phyloP scores from a whole-genome alignment of 495 filamentous ascomycete species.

The Oleoguttula mirabilis region DNA sequence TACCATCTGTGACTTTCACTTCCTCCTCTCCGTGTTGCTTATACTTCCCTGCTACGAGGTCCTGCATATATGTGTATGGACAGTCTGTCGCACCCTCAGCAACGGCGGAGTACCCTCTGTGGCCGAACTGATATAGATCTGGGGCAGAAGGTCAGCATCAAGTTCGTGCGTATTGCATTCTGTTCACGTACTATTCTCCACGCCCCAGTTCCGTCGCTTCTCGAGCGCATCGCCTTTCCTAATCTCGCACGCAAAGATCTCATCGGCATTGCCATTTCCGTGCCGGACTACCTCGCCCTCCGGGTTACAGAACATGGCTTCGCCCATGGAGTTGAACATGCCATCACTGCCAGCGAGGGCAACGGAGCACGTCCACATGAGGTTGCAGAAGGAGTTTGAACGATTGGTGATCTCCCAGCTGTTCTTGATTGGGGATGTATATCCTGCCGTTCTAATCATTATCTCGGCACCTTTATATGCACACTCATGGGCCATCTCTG shows the following conservation, averaged over 20 bases:
- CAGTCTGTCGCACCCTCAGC: slow-evolving; percentile 15
- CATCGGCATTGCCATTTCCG: slow-evolving; percentile 9
- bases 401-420: slow-evolving; percentile 20
- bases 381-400: slow-evolving; percentile 13
- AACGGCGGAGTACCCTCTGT: slow-evolving; percentile 14
- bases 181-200: too few relatives aligned
- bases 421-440: slow-evolving; percentile 17
- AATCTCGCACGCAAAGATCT: slow-evolving; percentile 19
- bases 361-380: slow-evolving; percentile 18
- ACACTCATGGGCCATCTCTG: slow-evolving; percentile 20
- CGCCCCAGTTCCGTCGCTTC: slow-evolving; percentile 13
- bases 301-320: slow-evolving; percentile 18
- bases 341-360: slow-evolving; percentile 18
- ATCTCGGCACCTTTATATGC: slow-evolving; percentile 18
- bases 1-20: slow-evolving; percentile 14
- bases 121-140: slow-evolving; percentile 19
- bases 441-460: slow-evolving; percentile 16
- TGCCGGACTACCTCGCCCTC: slow-evolving; percentile 14
- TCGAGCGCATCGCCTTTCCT: slow-evolving; percentile 8
- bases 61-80: slow-evolving; percentile 19
- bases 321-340: slow-evolving; percentile 17
- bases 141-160: too few relatives aligned
- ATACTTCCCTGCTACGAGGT: slow-evolving; percentile 16
- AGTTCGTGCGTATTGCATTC: too few relatives aligned
- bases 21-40: slow-evolving; percentile 13